Evolutionary conservation across 495 filamentous ascomycete species (phyloP), one percentile per base, ranked within the genome.

Genomic region (Astrothelium subdiscretum): DNA sequence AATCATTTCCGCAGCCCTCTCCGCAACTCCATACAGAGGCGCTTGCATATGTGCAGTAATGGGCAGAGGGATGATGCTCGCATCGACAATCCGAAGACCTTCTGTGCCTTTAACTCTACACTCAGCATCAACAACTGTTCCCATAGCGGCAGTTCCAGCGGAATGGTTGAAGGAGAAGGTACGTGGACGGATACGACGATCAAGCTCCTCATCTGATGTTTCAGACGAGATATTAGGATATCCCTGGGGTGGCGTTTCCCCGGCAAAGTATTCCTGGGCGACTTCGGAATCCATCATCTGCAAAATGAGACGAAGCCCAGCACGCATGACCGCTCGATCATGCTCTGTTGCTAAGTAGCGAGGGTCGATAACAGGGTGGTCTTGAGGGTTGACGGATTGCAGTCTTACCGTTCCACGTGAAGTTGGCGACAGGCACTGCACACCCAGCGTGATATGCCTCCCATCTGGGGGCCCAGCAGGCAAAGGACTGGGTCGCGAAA

Each of bases 21-120:
- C 80, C 2, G 79, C 79, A 65, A 87, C 76, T 44, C 80, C 81
- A 64, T 83, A 85, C 0, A 80, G 83, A 26, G 80, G 78, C 72
- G 84, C 79, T 64, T 82, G 79, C 0, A 82, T 81, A 59, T 85
- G 83, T 15, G 81, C 79, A 5, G 79, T 78, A 42, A 79, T 76
- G 15, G 82, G 66, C 5, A 68, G 72, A 13, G 83, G 84, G 70
- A 85, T 81, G 31, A 80, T 75, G 60, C 78, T 82, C 26, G 77
- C 79, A 67, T 86, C 82, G 0, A 80, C 82, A 31, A 85, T 79
- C 0, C 82, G 73, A 58, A 85, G 67, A 0, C 79, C 74, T 6
- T 68, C 64, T 3, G 84, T 78, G 1, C 82, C 83, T 4, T 72
- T 71, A 1, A 85, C 81, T 2, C 74, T 69, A 40, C 84, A 72